These are phyloP conservation scores for Acacia confusa DNA, from an alignment of 306 rosid genomes.

Conservation along the genomic window DNA sequence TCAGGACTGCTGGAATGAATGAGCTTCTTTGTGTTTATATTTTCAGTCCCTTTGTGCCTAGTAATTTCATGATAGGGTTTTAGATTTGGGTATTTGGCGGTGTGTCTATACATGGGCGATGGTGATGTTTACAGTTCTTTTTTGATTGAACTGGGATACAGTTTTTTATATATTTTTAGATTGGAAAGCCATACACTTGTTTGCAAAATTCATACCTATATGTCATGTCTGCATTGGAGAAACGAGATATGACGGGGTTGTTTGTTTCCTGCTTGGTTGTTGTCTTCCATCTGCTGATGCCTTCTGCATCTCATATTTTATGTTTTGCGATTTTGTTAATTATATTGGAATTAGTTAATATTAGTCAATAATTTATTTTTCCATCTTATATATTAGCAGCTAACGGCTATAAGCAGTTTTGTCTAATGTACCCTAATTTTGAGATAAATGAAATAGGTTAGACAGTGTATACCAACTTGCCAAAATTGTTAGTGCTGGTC, in stretches of 20 bases:
- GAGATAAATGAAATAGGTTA: neutral
- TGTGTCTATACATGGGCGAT: neutral
- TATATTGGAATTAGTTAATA: neutral
- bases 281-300: neutral
- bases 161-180: neutral
- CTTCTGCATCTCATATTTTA: neutral
- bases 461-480: neutral
- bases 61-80: neutral
- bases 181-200: neutral
- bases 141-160: neutral
- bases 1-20: neutral
- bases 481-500: neutral
- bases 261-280: neutral
- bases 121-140: neutral
- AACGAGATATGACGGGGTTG: neutral
- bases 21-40: neutral
- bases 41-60: neutral
- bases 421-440: neutral
- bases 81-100: neutral
- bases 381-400: neutral
- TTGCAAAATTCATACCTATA: neutral
- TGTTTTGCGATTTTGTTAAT: neutral
- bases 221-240: neutral
- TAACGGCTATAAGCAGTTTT: neutral
- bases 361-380: neutral